Conservation (phyloP, 2,329 filamentous ascomycete genomes). For the Xylaria sp. region DNA sequence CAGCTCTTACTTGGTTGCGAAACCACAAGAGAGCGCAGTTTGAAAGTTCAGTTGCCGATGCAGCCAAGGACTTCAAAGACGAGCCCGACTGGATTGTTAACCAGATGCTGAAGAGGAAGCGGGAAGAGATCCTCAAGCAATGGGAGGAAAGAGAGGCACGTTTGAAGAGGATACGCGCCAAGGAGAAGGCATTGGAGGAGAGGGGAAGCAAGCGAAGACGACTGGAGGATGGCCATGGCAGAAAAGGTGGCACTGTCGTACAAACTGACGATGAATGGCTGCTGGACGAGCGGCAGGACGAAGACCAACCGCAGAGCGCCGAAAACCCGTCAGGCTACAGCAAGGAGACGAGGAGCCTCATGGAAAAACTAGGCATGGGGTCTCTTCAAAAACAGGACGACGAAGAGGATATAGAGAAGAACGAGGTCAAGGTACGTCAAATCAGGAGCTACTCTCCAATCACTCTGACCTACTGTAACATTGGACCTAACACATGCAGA, state of each 20-base stretch:
- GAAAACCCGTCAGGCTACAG: slow-evolving; percentile 62
- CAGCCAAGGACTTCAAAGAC: slow-evolving; percentile 54
- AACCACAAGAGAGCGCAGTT: slow-evolving; percentile 69
- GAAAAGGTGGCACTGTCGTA: slow-evolving; percentile 21
- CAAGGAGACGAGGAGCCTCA: slow-evolving; percentile 72
- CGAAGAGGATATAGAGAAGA: slow-evolving; percentile 52
- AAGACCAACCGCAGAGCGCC: slow-evolving; percentile 38
- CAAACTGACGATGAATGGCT: slow-evolving; percentile 66
- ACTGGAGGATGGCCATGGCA: slow-evolving; percentile 40
- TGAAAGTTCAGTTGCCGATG: slow-evolving; percentile 54
- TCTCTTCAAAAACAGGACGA: slow-evolving; percentile 38
- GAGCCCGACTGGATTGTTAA: slow-evolving; percentile 87
- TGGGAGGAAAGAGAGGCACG: slow-evolving; percentile 76
- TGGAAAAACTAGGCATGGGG: slow-evolving; percentile 65
- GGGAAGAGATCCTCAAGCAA: slow-evolving; percentile 64
- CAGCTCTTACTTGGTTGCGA: slow-evolving; percentile 87
- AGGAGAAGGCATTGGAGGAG: slow-evolving; percentile 60
- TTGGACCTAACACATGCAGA: slow-evolving; percentile 44
- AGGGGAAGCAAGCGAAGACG: slow-evolving; percentile 51
- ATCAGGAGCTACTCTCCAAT: background rate
- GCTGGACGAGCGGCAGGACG: slow-evolving; percentile 69
- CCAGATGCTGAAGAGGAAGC: slow-evolving; percentile 70
- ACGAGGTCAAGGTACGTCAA: slow-evolving; percentile 66
- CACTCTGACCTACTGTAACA: slow-evolving; percentile 30
- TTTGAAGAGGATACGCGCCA: slow-evolving; percentile 66